Percentiles rank a stretch among this genome's conserved stretches.
Conservation (phyloP, 257 asterid species). For the Solanum bukasovii region DNA sequence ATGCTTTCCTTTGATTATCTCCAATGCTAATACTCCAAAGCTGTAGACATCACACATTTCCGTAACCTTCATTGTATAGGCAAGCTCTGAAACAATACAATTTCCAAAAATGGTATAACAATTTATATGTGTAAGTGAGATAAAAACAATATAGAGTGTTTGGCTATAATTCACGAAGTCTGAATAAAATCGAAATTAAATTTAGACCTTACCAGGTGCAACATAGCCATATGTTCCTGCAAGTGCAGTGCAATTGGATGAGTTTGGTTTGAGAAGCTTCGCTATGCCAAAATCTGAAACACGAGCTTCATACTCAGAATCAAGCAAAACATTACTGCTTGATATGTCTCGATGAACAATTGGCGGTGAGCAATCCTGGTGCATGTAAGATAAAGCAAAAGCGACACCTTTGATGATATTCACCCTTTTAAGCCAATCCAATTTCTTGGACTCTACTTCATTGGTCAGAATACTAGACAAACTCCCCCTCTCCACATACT, state of each 20-base stretch:
- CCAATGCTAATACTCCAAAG: background rate
- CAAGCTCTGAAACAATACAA: background rate
- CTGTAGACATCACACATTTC: constrained; percentile 1
- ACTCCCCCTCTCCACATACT: background rate
- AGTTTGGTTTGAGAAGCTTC: background rate
- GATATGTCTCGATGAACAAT: background rate
- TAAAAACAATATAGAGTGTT: too few relatives aligned
- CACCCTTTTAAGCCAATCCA: background rate
- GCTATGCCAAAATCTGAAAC: background rate
- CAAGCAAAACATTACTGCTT: background rate
- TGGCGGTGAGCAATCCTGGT: background rate
- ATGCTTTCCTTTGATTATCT: background rate
- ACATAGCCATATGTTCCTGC: background rate
- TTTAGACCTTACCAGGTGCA: background rate
- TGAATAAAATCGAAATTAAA: background rate
- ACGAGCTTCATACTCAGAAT: background rate
- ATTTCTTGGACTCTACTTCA: background rate
- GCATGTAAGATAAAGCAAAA: background rate
- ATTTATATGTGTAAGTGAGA: too few relatives aligned
- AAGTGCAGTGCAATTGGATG: background rate
- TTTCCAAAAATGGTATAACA: background rate
- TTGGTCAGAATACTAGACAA: background rate
- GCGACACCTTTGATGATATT: background rate
- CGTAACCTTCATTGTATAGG: background rate
- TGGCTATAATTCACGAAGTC: background rate